These are phyloP conservation scores for Peronospora farinosa DNA, from an alignment of 352 stramenopile genomes.

Conservation along the genomic window DNA sequence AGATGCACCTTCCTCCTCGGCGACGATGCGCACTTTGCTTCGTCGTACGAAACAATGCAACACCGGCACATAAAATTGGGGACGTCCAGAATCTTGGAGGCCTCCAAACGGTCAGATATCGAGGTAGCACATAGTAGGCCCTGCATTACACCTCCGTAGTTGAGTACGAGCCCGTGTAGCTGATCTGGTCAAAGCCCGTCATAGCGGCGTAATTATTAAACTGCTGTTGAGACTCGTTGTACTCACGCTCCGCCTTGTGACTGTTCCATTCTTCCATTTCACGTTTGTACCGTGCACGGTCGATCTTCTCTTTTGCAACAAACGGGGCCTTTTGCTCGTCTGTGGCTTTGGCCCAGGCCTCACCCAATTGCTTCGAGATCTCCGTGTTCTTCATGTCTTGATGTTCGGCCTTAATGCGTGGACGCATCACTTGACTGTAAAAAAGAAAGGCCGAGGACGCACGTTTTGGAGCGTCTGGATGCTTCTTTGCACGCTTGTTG, in stretches of 20 bases:
- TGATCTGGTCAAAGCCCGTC: slow-evolving; percentile 78
- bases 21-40: slow-evolving; percentile 8
- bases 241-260: slow-evolving; percentile 75
- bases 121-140: slow-evolving; percentile 11
- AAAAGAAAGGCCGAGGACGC: slow-evolving; percentile 93
- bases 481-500: slow-evolving; percentile 93
- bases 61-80: not conserved
- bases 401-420: slow-evolving; percentile 87
- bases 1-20: slow-evolving; percentile 22
- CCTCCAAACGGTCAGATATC: slow-evolving; percentile 3
- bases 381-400: slow-evolving; percentile 94
- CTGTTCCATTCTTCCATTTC: slow-evolving; percentile 91
- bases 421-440: slow-evolving; percentile 88
- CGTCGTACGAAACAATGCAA: slow-evolving; percentile 3
- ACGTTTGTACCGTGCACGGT: slow-evolving; percentile 89
- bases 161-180: slow-evolving; percentile 66
- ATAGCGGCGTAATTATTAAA: slow-evolving; percentile 75
- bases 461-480: slow-evolving; percentile 90
- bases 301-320: slow-evolving; percentile 88
- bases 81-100: not conserved
- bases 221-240: slow-evolving; percentile 77
- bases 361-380: slow-evolving; percentile 91
- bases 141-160: slow-evolving; percentile 50
- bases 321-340: slow-evolving; percentile 88
- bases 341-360: slow-evolving; percentile 89